Base-by-base conservation (phyloP, 305 asterid genomes). In the Ilex paraguariensis region DNA sequence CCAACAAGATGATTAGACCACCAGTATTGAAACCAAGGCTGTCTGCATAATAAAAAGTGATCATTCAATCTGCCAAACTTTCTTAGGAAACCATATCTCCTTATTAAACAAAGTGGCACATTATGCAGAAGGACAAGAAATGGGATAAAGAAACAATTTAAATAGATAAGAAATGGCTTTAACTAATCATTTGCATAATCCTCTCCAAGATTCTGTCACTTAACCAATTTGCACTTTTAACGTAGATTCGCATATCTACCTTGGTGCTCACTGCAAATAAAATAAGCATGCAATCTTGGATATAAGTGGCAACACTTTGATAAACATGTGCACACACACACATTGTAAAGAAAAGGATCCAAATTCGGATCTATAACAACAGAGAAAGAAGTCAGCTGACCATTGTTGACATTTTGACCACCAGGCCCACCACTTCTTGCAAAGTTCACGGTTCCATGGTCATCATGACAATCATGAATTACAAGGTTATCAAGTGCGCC, bases 371-470 rank as follows among this genome's bases (percentile, higher is more conserved):
- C 42, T 2, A 5, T 36, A 36, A 36, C 42, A 36, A 36, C 9
- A 36, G 28, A 36, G 4, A 36, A 8, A 36, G 42, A 36, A 36
- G 9, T 4, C 9, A 66, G 53, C 79, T 62, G 28, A 88, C 98
- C 93, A 87, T 85, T 92, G 70, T 92, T 89, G 76, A 92, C 98
- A 82, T 92, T 87, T 85, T 87, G 97, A 61, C 96, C 98, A 69
- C 95, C 96, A 73, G 98, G 98, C 17, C 96, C 98, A 69, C 98
- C 80, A 66, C 96, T 92, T 74, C 95, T 85, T 61, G 98, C 97
- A 77, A 89, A 89, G 81, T 76, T 81, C 63, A 92, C 78, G 3
- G 82, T 72, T 60, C 89, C 97, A 64, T 84, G 97, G 69, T 92
- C 97, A 89, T 83, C 69, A 66, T 53, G 62, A 64, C 30, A 72